These are phyloP conservation scores for Citrus sp. DNA, from an alignment of 345 rosid species.

Conservation along the genomic window DNA sequence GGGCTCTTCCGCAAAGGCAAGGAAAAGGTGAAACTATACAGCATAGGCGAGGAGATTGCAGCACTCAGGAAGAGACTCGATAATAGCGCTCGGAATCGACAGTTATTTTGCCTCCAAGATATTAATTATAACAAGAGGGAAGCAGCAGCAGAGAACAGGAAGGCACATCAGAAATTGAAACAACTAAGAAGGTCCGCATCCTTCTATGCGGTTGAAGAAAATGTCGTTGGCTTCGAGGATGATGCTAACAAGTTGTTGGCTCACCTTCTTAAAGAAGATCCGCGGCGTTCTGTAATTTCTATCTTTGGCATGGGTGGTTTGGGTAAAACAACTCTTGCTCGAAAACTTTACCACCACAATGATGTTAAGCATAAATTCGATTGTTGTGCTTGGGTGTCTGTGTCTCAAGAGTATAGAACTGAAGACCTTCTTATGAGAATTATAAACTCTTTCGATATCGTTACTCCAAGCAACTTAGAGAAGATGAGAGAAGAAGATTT, in stretches of 20 bases:
- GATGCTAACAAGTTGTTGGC: background rate
- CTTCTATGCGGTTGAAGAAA: background rate
- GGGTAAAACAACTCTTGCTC: conserved; percentile 22
- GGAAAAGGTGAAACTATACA: background rate
- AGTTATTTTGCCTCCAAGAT: background rate
- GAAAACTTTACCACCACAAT: conserved; percentile 17
- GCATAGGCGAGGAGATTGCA: background rate
- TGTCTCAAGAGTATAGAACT: conserved; percentile 13
- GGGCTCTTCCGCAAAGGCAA: background rate
- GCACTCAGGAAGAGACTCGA: background rate
- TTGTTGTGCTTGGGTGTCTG: conserved; percentile 17
- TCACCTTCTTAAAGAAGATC: conserved; percentile 1
- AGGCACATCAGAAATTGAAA: background rate
- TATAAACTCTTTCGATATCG: background rate
- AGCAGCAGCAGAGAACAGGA: background rate
- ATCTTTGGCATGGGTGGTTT: conserved; percentile 27
- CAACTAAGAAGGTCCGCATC: background rate
- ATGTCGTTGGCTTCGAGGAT: conserved; percentile 16
- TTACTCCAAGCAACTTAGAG: background rate
- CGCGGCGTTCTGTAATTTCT: background rate
- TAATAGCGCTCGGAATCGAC: background rate
- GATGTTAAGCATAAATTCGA: background rate
- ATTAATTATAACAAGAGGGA: background rate
- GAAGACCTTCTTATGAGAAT: conserved; percentile 12
- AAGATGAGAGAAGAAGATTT: background rate